Evolutionary conservation across 2,329 filamentous ascomycete species (phyloP), one percentile per base, ranked within the genome.

Genomic region (Microdochium paspali): DNA sequence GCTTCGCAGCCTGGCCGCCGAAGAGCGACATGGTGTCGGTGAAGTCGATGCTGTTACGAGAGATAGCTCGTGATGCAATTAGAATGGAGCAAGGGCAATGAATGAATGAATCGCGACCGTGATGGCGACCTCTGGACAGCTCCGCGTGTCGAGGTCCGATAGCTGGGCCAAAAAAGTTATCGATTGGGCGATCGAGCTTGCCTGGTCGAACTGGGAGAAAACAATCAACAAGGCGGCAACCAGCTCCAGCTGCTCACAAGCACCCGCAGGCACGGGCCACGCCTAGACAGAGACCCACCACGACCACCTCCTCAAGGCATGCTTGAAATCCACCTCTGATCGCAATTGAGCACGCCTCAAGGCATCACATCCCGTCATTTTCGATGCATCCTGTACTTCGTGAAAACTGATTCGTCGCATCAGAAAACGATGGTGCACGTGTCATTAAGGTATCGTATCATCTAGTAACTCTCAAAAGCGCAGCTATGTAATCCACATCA

Each of bases 1-100:
- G 42, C 42, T 44, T 44, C 23, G 23, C 24, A 12, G 24, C n/a
- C 23, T 26, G 23, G 42, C 23, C 45, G 32, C 54, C 50, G 28
- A 58, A 58, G 31, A 58, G 51, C 44, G 55, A 58, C 55, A 56
- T 56, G 51, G 47, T 50, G 42, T 31, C 18, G 25, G 47, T 24
- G 51, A 25, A 50, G 15, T 21, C 26, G 26, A 13, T 28, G 26
- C 13, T 40, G 35, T 20, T 18, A 5, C 23, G 35, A 21, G 9
- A 18, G 6, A 10, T n/a, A 7, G n/a, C n/a, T n/a, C 35, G 35
- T 6, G 35, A 40, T 18, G 35, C 35, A 20, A 40, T 20, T 20
- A 20, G 6, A 20, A 12, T 21, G 4, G n/a, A 4, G 18, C 18
- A 21, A 9, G 35, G 18, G 35, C 20, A 20, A 21, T 12, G 5